Percentiles rank a stretch among this genome's conserved stretches.
phyloP scores from a whole-genome alignment of 129 eudicot genomes.

The Flaveria sonorensis region DNA sequence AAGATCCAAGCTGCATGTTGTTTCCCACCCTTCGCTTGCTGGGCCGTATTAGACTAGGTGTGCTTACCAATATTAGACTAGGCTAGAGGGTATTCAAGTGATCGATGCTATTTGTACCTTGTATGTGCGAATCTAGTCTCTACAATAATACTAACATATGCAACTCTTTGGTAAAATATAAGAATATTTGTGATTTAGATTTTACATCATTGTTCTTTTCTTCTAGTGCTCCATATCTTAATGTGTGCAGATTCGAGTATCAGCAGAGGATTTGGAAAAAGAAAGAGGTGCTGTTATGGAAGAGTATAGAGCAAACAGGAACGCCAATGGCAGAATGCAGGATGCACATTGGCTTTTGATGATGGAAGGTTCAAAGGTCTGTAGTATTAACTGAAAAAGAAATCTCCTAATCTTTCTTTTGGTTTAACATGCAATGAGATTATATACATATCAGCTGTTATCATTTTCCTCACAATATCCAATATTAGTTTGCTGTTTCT shows the following conservation, averaged over 20 bases:
- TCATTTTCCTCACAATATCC: neutral
- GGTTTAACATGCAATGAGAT: constrained; percentile 8
- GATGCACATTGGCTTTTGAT: constrained; percentile 85
- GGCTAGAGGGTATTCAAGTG: neutral
- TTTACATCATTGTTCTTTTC: constrained; percentile 11
- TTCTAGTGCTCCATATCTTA: constrained; percentile 11
- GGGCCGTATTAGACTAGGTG: neutral
- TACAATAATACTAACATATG: neutral
- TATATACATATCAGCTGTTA: constrained; percentile 1
- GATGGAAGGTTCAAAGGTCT: constrained; percentile 93
- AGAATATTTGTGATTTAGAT: neutral
- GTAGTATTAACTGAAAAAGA: constrained; percentile 18
- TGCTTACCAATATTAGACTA: neutral
- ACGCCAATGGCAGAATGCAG: constrained; percentile 91
- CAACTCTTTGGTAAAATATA: neutral
- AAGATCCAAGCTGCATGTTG: neutral
- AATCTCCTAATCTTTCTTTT: constrained; percentile 10
- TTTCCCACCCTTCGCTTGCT: neutral
- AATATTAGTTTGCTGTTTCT: constrained; percentile 2
- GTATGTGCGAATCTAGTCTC: neutral
- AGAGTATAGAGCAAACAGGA: constrained; percentile 80
- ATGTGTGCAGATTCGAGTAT: constrained; percentile 64
- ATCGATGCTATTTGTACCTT: neutral
- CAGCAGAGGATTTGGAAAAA: constrained; percentile 78
- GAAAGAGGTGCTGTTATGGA: constrained; percentile 98